These are phyloP conservation scores for Lotmaria passim DNA, from an alignment of 208 protist genomes.

Conservation along the genomic window DNA sequence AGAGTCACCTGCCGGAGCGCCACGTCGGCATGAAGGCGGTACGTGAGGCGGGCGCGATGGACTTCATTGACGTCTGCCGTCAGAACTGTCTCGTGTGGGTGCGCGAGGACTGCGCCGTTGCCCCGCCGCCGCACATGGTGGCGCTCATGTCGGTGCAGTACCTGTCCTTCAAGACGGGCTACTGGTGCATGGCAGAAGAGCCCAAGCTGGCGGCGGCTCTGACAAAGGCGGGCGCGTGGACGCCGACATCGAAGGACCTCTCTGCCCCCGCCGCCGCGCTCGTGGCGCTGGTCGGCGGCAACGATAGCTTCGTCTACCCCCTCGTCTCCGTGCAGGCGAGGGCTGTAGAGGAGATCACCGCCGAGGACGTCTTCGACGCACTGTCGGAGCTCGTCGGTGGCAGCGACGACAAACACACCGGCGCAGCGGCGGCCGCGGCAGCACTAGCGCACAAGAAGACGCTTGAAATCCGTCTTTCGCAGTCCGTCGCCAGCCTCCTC, in stretches of 20 bases:
- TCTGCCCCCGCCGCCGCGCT: slow-evolving; percentile 25
- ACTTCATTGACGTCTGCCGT: slow-evolving; percentile 67
- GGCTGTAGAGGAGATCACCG: slow-evolving; percentile 37
- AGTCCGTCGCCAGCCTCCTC: slow-evolving; percentile 47
- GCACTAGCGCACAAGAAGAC: slow-evolving; percentile 1
- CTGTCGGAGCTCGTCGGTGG: slow-evolving; percentile 36
- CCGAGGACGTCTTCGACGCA: slow-evolving; percentile 36
- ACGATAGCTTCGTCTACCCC: slow-evolving; percentile 57
- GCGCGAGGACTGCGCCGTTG: slow-evolving; percentile 49
- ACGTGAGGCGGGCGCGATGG: slow-evolving; percentile 46
- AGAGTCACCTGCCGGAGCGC: slow-evolving; percentile 45
- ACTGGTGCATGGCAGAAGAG: slow-evolving; percentile 72
- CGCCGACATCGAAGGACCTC: slow-evolving; percentile 21
- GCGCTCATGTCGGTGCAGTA: slow-evolving; percentile 49
- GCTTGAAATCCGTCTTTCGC: slow-evolving; percentile 16
- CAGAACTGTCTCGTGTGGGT: slow-evolving; percentile 81
- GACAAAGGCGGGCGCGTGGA: slow-evolving; percentile 28
- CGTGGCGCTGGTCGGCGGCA: slow-evolving; percentile 64
- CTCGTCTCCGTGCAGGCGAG: slow-evolving; percentile 33
- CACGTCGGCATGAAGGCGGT: slow-evolving; percentile 53
- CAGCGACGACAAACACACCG: not conserved
- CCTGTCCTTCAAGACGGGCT: slow-evolving; percentile 67
- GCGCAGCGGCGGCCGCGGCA: not conserved
- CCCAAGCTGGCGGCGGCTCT: slow-evolving; percentile 28
- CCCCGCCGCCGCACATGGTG: slow-evolving; percentile 26